Base-by-base conservation (phyloP, 495 filamentous ascomycete genomes). In the Neurospora hispaniola region DNA sequence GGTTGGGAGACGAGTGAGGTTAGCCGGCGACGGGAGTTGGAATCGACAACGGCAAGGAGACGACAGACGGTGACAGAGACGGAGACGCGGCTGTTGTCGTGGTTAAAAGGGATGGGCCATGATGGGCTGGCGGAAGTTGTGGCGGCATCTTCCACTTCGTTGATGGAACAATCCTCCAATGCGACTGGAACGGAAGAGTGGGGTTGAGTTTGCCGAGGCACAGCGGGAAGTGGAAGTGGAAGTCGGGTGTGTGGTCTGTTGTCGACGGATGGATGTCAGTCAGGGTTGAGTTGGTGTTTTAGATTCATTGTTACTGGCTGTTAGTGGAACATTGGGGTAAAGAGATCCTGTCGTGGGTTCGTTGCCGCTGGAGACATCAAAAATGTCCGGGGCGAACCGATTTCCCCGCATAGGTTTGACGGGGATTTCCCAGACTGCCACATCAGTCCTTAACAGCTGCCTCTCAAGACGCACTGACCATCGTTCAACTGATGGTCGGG, bases 131-230 rank as follows among this genome's bases (percentile, higher is more conserved):
- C 54, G 54, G 54, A 12, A 62, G 54, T 35, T 6, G 54, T 38
- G 54, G 54, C 27, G 54, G 54, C 27, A 31, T 31, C 27, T 31
- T 31, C 27, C 27, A 31, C 27, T 31, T 23, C 23, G 23, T 23
- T 31, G 27, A 31, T 31, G 27, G 27, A 31, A 31, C 27, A 31
- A 31, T 31, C 27, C 27, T 31, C 27, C 27, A 31, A 62, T 35
- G 54, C 54, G 54, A 62, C 27, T 66, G 72, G 73, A n/a, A 66
- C 44, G 70, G 73, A 20, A 66, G 27, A 23, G 75, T 75, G 73
- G 75, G 73, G 75, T 71, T n/a, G 59, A 42, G 71, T 70, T 76
- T 76, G 73, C 75, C 75, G 73, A 75, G 75, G 75, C 75, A 76
- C 75, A 74, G 18, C 42, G 5, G 42, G 14, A 43, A 68, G 54